These are phyloP conservation scores for Flagelloscypha sp. DNA, from an alignment of 768 basidiomycete genomes.

Conservation along the genomic window DNA sequence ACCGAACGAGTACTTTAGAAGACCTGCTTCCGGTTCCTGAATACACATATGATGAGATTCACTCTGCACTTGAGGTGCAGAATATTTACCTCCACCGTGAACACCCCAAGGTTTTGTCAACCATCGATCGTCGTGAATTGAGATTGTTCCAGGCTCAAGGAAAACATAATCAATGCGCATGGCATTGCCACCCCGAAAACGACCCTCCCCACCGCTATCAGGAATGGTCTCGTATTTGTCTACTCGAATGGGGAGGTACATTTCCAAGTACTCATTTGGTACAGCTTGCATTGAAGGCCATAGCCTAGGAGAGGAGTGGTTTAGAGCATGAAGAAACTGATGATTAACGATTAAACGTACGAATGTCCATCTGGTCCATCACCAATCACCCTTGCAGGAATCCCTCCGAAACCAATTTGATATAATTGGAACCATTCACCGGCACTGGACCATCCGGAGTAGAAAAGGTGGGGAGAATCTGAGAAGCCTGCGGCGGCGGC, in stretches of 20 bases:
- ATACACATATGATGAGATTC: too few relatives aligned
- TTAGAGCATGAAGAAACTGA: constrained; percentile 6
- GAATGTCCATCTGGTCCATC: constrained; percentile 23
- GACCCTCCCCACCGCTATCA: constrained; percentile 23
- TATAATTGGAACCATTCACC: constrained; percentile 24
- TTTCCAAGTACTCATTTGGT: constrained; percentile 22
- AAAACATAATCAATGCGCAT: constrained; percentile 23
- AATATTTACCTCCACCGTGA: constrained; percentile 24
- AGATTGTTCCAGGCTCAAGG: constrained; percentile 20
- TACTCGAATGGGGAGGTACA: constrained; percentile 21
- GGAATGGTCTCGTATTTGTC: constrained; percentile 21
- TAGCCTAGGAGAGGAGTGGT: too few relatives aligned
- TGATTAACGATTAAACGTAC: background rate
- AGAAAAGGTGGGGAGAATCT: constrained; percentile 20
- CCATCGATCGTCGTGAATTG: constrained; percentile 25
- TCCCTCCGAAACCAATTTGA: constrained; percentile 22
- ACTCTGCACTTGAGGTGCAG: too few relatives aligned
- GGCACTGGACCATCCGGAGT: constrained; percentile 18
- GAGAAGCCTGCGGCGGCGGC: constrained; percentile 22
- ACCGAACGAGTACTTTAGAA: constrained; percentile 17
- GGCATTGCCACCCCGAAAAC: constrained; percentile 23
- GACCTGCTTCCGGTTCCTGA: constrained; percentile 18
- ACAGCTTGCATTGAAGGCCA: constrained; percentile 26
- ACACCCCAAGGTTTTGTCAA: constrained; percentile 27
- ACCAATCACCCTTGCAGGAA: constrained; percentile 15